phyloP scores from a whole-genome alignment of 2,329 filamentous ascomycete species.

The Phoma herbarum region DNA sequence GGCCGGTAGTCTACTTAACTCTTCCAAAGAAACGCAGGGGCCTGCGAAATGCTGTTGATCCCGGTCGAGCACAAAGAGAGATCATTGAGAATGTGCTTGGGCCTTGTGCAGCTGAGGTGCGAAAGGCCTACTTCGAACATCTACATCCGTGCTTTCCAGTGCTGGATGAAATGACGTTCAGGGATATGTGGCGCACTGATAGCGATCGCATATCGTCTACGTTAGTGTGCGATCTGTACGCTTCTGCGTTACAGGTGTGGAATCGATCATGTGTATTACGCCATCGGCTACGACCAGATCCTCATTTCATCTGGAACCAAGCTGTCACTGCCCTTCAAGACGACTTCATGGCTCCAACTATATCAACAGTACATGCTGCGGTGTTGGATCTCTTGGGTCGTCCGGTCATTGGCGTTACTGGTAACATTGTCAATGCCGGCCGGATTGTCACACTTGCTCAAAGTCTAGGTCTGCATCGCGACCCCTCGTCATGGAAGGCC shows the following conservation, averaged over 20 bases:
- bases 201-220: slow-evolving; percentile 28
- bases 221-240: slow-evolving; percentile 30
- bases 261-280: slow-evolving; percentile 20
- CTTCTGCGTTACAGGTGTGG: slow-evolving; percentile 28
- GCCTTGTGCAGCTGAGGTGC: slow-evolving; percentile 20
- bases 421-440: slow-evolving; percentile 33
- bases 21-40: slow-evolving; percentile 29
- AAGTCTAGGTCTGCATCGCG: slow-evolving; percentile 30
- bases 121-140: slow-evolving; percentile 24
- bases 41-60: slow-evolving; percentile 20
- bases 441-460: slow-evolving; percentile 33
- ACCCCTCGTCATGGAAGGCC: slow-evolving; percentile 26
- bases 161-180: slow-evolving; percentile 28
- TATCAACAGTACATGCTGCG: slow-evolving; percentile 31
- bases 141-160: slow-evolving; percentile 34
- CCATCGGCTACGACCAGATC: slow-evolving; percentile 20
- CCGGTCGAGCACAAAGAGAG: slow-evolving; percentile 28
- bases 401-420: slow-evolving; percentile 29
- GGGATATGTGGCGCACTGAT: slow-evolving; percentile 25
- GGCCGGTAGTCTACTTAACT: slow-evolving; percentile 32
- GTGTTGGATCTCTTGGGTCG: slow-evolving; percentile 33
- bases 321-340: slow-evolving; percentile 30
- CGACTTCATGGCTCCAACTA: slow-evolving; percentile 32
- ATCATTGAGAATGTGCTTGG: slow-evolving; percentile 30
- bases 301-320: slow-evolving; percentile 33